A percentile compares a stretch with the other conserved stretches of the same genome.
phyloP scores from a whole-genome alignment of 495 filamentous ascomycete species.

The Tuber melanosporum region DNA sequence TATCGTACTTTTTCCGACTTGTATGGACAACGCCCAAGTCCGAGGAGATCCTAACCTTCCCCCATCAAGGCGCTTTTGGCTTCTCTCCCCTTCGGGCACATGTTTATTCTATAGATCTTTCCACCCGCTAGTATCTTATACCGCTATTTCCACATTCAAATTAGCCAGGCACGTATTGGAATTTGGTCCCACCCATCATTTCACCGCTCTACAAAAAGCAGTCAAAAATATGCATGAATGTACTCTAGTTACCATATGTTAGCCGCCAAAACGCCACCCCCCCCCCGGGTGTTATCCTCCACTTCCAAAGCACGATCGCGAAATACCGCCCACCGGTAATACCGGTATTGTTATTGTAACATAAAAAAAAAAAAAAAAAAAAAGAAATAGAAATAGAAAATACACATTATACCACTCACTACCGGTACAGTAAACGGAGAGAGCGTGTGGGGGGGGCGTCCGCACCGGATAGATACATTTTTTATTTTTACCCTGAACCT shows the following conservation, averaged over 20 bases:
- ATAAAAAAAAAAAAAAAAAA: neutral
- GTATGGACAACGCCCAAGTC: neutral
- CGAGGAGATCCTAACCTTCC: neutral
- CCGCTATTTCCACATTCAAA: neutral
- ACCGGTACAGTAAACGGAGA: neutral
- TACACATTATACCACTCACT: neutral
- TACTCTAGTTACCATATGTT: neutral
- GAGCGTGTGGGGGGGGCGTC: neutral
- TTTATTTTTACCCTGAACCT: neutral
- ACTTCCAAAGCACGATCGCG: neutral
- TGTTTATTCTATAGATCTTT: neutral
- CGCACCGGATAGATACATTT: neutral
- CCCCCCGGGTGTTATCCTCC: neutral
- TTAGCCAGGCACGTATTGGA: neutral
- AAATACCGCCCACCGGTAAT: neutral
- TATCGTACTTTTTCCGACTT: neutral
- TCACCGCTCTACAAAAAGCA: neutral
- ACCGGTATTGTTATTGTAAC: neutral
- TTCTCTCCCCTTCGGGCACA: neutral
- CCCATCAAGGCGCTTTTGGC: neutral
- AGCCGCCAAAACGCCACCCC: conserved; percentile 2
- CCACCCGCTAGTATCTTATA: neutral
- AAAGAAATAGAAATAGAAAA: neutral
- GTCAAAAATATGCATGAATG: neutral
- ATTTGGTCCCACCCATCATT: neutral